A percentile compares a stretch with the other conserved stretches of the same genome.
Conservation (phyloP, 2,329 filamentous ascomycete species). For the Trichoderma aggressivum region DNA sequence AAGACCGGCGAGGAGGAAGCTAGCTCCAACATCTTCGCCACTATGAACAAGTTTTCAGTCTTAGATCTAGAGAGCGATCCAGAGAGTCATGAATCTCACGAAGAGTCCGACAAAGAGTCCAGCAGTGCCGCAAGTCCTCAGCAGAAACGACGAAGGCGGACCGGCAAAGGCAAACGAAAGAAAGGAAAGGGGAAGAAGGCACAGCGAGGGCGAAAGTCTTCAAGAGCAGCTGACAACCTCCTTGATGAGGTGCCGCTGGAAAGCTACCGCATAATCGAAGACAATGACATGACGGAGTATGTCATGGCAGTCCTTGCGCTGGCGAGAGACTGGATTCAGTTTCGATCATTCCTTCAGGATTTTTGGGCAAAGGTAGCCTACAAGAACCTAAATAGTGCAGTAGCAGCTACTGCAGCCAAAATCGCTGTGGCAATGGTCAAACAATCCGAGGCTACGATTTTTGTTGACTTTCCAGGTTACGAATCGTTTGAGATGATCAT, state of each 20-base stretch:
- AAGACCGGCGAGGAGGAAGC: constrained; percentile 25
- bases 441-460: constrained; percentile 37
- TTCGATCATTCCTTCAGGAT: constrained; percentile 40
- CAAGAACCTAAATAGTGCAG: constrained; percentile 41
- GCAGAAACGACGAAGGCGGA: neutral
- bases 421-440: constrained; percentile 42
- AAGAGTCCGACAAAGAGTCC: neutral
- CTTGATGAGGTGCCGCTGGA: constrained; percentile 42
- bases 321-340: constrained; percentile 34
- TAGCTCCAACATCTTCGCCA: constrained; percentile 20
- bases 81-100: constrained; percentile 10
- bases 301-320: constrained; percentile 42
- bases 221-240: constrained; percentile 19
- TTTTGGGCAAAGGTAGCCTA: constrained; percentile 46
- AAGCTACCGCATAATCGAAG: constrained; percentile 42
- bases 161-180: constrained; percentile 16
- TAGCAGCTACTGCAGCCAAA: constrained; percentile 43
- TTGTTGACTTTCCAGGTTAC: constrained; percentile 44
- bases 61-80: constrained; percentile 15
- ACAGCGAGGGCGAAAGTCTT: neutral
- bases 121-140: neutral
- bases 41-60: constrained; percentile 22
- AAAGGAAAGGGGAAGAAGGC: constrained; percentile 21
- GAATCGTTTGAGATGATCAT: constrained; percentile 43
- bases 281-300: constrained; percentile 39